phyloP scores from a whole-genome alignment of 805 yeast genomes.

The Diddensiella santjacobensis region DNA sequence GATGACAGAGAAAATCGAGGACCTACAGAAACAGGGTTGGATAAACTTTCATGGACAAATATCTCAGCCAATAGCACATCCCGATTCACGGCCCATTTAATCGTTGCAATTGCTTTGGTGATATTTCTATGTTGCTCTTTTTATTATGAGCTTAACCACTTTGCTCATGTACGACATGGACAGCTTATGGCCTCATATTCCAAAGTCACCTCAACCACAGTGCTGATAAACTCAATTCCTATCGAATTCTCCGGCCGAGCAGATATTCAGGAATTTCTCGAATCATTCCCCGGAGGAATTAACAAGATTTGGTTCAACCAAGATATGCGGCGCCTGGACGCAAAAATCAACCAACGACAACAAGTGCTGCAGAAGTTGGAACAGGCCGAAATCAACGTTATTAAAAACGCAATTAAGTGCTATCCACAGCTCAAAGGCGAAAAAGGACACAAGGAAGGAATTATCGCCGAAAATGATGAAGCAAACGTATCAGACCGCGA shows the following conservation, averaged over 20 bases:
- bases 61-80: conserved; percentile 50
- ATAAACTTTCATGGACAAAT: conserved; percentile 67
- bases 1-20: conserved; percentile 14
- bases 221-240: conserved; percentile 68
- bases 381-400: conserved; percentile 38
- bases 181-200: conserved; percentile 32
- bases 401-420: conserved; percentile 15
- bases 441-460: background rate
- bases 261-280: conserved; percentile 51
- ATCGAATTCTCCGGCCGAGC: conserved; percentile 46
- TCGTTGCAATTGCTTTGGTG: conserved; percentile 53
- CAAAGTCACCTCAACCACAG: conserved; percentile 41
- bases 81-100: conserved; percentile 58
- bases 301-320: conserved; percentile 58
- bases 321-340: conserved; percentile 39
- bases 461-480: background rate
- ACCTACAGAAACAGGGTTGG: conserved; percentile 47
- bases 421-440: background rate
- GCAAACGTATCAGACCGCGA: conserved; percentile 17
- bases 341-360: conserved; percentile 32
- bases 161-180: conserved; percentile 41
- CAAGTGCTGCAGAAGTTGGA: conserved; percentile 39
- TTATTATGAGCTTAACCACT: conserved; percentile 20
- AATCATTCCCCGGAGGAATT: conserved; percentile 51
- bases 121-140: conserved; percentile 54